Conservation (phyloP, 441 rosid genomes). For the Metrosideros polymorpha region DNA sequence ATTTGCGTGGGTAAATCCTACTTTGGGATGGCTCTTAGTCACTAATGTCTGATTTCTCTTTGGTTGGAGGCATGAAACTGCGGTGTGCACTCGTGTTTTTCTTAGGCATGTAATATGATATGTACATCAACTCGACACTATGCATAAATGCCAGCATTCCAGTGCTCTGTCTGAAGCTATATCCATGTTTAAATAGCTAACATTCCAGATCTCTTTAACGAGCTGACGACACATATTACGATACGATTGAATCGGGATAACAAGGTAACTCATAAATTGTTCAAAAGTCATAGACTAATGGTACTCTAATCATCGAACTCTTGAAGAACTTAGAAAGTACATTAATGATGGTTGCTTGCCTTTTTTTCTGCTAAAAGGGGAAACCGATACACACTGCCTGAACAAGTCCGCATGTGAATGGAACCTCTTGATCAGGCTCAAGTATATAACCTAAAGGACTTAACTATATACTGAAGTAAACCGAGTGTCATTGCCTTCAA, state of each 20-base stretch:
- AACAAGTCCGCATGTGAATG: background rate
- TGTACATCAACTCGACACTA: background rate
- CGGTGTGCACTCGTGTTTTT: background rate
- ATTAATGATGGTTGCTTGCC: background rate
- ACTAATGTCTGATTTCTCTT: background rate
- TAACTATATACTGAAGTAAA: background rate
- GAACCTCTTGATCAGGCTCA: background rate
- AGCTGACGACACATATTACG: accelerated
- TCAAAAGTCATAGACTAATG: background rate
- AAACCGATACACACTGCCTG: background rate
- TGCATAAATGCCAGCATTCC: background rate
- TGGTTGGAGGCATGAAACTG: background rate
- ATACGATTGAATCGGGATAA: background rate
- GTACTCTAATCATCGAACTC: background rate
- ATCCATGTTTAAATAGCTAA: background rate
- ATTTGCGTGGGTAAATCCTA: background rate
- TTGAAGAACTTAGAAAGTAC: background rate
- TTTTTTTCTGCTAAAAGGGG: background rate
- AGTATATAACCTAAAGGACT: background rate
- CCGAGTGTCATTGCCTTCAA: background rate
- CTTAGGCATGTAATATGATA: background rate
- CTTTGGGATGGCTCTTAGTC: background rate
- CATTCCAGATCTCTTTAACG: background rate
- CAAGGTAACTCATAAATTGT: background rate
- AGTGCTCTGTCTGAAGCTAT: background rate